phyloP scores from a whole-genome alignment of 2,329 filamentous ascomycete genomes.

The Penicillium sp. region DNA sequence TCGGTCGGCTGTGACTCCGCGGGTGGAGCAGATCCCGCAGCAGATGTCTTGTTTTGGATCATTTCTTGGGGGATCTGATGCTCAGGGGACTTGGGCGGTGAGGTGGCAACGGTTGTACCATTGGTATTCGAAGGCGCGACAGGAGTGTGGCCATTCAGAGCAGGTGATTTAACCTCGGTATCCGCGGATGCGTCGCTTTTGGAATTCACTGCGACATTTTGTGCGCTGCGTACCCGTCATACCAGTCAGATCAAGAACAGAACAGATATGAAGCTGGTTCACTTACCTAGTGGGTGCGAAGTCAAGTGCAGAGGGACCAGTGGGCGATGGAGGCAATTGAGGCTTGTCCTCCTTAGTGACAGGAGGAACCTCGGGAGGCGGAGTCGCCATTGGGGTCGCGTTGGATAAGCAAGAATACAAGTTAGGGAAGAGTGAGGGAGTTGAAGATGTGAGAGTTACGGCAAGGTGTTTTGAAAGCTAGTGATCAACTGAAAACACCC shows the following conservation, averaged over 20 bases:
- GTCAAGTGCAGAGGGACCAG: conserved; percentile 31
- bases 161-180: conserved; percentile 12
- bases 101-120: conserved; percentile 26
- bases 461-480: conserved; percentile 20
- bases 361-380: conserved; percentile 42
- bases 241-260: conserved; percentile 8
- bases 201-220: conserved; percentile 16
- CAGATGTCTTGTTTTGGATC: conserved; percentile 12
- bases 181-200: conserved; percentile 24
- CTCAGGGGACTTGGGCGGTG: conserved; percentile 32
- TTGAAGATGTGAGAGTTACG: conserved; percentile 19
- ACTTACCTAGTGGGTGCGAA: conserved; percentile 32
- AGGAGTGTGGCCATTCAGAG: conserved; percentile 33
- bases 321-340: conserved; percentile 39
- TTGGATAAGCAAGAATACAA: conserved; percentile 19
- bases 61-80: not conserved
- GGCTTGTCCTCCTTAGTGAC: conserved; percentile 42
- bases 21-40: conserved; percentile 9
- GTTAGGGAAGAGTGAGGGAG: conserved; percentile 14
- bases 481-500: conserved; percentile 32
- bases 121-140: conserved; percentile 28
- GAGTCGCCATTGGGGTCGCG: conserved; percentile 41
- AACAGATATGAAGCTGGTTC: not conserved
- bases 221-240: conserved; percentile 21
- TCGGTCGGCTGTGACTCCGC: conserved; percentile 7